Conservation (phyloP, 257 asterid species). For the Datura wrightii region DNA sequence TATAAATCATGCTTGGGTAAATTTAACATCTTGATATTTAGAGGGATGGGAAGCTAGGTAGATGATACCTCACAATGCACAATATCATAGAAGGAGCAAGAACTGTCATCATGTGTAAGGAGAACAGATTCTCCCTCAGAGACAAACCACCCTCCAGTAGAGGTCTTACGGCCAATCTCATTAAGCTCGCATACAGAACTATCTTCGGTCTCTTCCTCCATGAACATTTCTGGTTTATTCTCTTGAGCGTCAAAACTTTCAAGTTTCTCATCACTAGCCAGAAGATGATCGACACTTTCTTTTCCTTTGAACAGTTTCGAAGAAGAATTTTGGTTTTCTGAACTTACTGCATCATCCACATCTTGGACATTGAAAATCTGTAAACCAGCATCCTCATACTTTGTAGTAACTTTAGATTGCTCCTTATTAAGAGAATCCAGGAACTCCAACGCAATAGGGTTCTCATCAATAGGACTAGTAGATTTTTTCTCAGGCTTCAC, state of each 20-base stretch:
- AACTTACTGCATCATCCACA: slow-evolving; percentile 49
- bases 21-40: slow-evolving; percentile 3
- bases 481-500: slow-evolving; percentile 43
- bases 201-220: slow-evolving; percentile 66
- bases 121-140: slow-evolving; percentile 86
- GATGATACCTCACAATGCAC: slow-evolving; percentile 68
- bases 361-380: slow-evolving; percentile 56
- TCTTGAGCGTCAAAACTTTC: slow-evolving; percentile 70
- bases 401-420: slow-evolving; percentile 35
- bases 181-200: slow-evolving; percentile 43
- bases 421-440: slow-evolving; percentile 50
- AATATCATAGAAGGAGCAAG: slow-evolving; percentile 78
- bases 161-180: slow-evolving; percentile 67
- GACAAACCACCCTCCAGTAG: slow-evolving; percentile 94
- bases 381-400: slow-evolving; percentile 28
- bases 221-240: slow-evolving; percentile 50
- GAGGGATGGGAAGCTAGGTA: background rate
- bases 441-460: slow-evolving; percentile 53
- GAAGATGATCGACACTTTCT: slow-evolving; percentile 45
- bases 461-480: slow-evolving; percentile 42
- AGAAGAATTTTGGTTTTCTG: slow-evolving; percentile 40
- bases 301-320: slow-evolving; percentile 39
- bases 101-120: slow-evolving; percentile 78
- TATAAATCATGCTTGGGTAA: background rate
- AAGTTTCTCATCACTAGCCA: slow-evolving; percentile 69